Percentiles rank a stretch among this genome's conserved stretches.
These are phyloP conservation scores for Torulaspora microellipsoides DNA, from an alignment of 805 yeast species.

Conservation along the genomic window DNA sequence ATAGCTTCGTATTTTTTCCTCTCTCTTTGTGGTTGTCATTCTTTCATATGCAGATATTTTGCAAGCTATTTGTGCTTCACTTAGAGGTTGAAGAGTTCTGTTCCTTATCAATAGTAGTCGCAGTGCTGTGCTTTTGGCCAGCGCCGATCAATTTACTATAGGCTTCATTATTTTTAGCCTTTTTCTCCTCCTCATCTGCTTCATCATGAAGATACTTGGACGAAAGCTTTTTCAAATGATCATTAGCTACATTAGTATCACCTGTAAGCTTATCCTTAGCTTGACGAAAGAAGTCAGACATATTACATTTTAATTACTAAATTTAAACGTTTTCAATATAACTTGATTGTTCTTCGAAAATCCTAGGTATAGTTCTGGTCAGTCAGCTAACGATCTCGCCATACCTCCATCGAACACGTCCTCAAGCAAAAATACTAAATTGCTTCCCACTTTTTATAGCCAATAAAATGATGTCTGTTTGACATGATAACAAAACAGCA, in stretches of 20 bases:
- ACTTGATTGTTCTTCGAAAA: too few relatives aligned
- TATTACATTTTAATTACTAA: neutral
- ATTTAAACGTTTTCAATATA: neutral
- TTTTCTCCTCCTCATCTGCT: slow-evolving; percentile 6
- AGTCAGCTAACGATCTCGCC: too few relatives aligned
- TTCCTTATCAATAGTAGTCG: neutral
- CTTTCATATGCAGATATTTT: too few relatives aligned
- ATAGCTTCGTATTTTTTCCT: too few relatives aligned
- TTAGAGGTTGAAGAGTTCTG: neutral
- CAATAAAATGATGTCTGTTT: too few relatives aligned
- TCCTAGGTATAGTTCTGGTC: too few relatives aligned
- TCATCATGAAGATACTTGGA: slow-evolving; percentile 11
- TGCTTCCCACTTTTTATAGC: too few relatives aligned
- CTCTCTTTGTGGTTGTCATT: too few relatives aligned
- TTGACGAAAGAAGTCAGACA: slow-evolving; percentile 20
- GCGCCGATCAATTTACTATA: slow-evolving; percentile 15
- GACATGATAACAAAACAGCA: too few relatives aligned
- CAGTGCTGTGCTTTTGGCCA: slow-evolving; percentile 9
- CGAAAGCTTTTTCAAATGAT: slow-evolving; percentile 17
- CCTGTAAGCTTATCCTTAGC: slow-evolving; percentile 25
- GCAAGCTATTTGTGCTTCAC: too few relatives aligned
- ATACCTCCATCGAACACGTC: too few relatives aligned
- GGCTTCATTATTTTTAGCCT: slow-evolving; percentile 9
- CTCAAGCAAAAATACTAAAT: too few relatives aligned
- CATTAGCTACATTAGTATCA: slow-evolving; percentile 19